A percentile compares a stretch with the other conserved stretches of the same genome.
Conservation (phyloP, 768 basidiomycete genomes). For the Lanmaoa pseudosensibilis region DNA sequence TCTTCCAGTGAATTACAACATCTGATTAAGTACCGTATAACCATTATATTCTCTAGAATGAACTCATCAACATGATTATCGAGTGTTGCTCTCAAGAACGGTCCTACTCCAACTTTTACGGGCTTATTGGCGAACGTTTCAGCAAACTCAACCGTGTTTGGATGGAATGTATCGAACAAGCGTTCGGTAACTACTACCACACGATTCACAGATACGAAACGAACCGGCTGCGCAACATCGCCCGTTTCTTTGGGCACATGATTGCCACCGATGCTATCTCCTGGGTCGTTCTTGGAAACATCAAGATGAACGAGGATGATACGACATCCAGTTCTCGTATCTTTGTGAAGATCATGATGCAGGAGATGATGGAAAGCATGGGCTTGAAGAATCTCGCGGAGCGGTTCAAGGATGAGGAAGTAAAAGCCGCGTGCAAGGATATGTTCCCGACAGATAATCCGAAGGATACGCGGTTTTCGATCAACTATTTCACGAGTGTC, state of each 20-base stretch:
- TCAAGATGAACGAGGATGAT: slow-evolving; percentile 97
- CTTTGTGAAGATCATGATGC: slow-evolving; percentile 95
- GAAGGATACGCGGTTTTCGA: slow-evolving; percentile 92
- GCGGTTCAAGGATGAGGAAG: slow-evolving; percentile 85
- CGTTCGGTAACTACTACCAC: slow-evolving; percentile 87
- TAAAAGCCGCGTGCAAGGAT: slow-evolving; percentile 65
- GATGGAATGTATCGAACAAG: slow-evolving; percentile 85
- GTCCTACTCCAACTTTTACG: slow-evolving; percentile 97
- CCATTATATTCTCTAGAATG: slow-evolving; percentile 56
- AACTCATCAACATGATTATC: slow-evolving; percentile 97
- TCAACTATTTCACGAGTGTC: slow-evolving; percentile 98
- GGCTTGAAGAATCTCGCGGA: slow-evolving; percentile 85
- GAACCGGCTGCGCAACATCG: slow-evolving; percentile 95
- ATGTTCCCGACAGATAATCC: slow-evolving; percentile 98
- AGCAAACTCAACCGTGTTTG: slow-evolving; percentile 94
- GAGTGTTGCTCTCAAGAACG: slow-evolving; percentile 99
- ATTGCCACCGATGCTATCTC: slow-evolving; percentile 84
- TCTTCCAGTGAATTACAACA: neutral
- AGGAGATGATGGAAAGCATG: slow-evolving; percentile 93
- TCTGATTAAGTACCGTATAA: neutral
- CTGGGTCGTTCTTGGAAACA: slow-evolving; percentile 79
- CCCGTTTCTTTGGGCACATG: slow-evolving; percentile 94
- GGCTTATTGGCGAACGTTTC: slow-evolving; percentile 93
- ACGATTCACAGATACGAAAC: slow-evolving; percentile 99
- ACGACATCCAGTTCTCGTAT: slow-evolving; percentile 96